Conservation (phyloP, 768 basidiomycete species). For the Boletellus ananas region DNA sequence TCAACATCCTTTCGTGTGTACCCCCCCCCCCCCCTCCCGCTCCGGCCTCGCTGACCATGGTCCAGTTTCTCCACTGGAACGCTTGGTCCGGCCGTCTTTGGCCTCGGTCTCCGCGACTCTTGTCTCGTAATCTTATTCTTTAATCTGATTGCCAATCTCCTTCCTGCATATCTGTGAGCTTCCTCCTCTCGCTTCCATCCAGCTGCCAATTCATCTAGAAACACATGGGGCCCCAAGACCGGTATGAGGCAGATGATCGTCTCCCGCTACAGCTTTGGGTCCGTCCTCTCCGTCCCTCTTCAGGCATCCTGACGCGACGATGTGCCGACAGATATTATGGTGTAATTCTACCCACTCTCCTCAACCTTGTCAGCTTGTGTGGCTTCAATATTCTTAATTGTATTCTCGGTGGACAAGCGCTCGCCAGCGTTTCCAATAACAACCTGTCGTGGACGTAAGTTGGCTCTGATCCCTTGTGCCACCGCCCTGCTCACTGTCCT, state of each 20-base stretch:
- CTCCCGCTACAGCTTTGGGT: constrained; percentile 60
- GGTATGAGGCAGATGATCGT: constrained; percentile 83
- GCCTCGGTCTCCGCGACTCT: constrained; percentile 57
- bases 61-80: constrained; percentile 63
- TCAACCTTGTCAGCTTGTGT: constrained; percentile 58
- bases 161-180: constrained; percentile 60
- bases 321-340: constrained; percentile 46
- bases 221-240: constrained; percentile 74
- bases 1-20: constrained; percentile 56
- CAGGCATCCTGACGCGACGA: background rate
- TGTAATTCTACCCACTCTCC: constrained; percentile 44
- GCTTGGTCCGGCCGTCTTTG: constrained; percentile 60
- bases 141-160: constrained; percentile 54
- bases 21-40: background rate
- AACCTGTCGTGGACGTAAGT: constrained; percentile 50
- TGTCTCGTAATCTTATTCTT: constrained; percentile 66
- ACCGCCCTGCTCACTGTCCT: constrained; percentile 4
- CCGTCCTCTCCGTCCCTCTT: constrained; percentile 30
- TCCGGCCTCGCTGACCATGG: background rate
- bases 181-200: background rate
- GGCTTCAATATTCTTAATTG: constrained; percentile 65
- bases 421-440: constrained; percentile 52
- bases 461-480: background rate
- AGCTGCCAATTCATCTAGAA: constrained; percentile 25
- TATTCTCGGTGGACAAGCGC: constrained; percentile 66